Percentiles rank a stretch among this genome's conserved stretches.
These are phyloP conservation scores for Aspergillus steynii DNA, from an alignment of 495 filamentous ascomycete species.

Conservation along the genomic window DNA sequence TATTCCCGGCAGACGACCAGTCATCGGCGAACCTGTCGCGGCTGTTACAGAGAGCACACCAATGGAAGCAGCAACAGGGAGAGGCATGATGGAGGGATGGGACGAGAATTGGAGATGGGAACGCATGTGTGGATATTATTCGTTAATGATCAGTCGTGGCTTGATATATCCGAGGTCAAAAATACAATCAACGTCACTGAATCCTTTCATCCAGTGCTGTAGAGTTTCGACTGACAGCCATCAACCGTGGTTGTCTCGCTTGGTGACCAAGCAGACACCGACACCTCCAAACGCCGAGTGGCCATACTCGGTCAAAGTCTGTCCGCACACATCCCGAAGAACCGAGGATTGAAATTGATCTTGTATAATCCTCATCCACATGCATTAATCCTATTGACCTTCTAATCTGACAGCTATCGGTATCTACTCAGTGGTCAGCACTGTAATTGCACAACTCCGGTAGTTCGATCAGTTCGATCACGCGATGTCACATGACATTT, in stretches of 20 bases:
- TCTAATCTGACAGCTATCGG: neutral
- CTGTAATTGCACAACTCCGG: too few relatives aligned
- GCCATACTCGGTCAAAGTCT: neutral
- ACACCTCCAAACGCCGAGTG: neutral
- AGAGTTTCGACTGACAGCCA: neutral
- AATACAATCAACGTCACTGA: neutral
- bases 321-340: neutral
- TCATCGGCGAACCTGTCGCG: slow-evolving; percentile 81
- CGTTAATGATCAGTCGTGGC: neutral
- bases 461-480: neutral
- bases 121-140: neutral
- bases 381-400: neutral
- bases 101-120: neutral
- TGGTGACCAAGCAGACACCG: neutral
- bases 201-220: neutral
- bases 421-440: too few relatives aligned
- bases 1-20: slow-evolving; percentile 96
- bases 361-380: neutral
- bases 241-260: too few relatives aligned
- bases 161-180: neutral
- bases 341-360: neutral
- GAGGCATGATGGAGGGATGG: slow-evolving; percentile 13
- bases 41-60: slow-evolving; percentile 78
- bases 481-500: neutral
- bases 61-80: slow-evolving; percentile 76